Conservation (phyloP, 1,284 basidiomycete genomes). For the Meira nashicola region DNA sequence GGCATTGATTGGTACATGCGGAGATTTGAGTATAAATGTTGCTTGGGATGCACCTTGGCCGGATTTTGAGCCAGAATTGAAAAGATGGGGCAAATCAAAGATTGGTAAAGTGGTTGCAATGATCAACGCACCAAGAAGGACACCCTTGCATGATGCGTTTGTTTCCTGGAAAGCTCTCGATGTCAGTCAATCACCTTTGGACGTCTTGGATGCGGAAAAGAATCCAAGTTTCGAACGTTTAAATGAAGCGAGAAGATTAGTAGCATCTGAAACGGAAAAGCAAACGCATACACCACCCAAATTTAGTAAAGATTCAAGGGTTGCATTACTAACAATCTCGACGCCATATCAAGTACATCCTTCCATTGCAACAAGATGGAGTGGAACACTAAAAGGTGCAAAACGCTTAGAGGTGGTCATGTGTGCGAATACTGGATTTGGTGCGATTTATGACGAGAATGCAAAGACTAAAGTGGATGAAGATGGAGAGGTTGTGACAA, state of each 20-base stretch:
- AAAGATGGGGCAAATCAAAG: slow-evolving; percentile 34
- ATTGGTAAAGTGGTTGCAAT: slow-evolving; percentile 29
- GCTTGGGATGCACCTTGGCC: slow-evolving; percentile 36
- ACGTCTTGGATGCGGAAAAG: slow-evolving; percentile 22
- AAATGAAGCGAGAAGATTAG: slow-evolving; percentile 25
- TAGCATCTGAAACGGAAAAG: slow-evolving; percentile 28
- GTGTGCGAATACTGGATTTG: slow-evolving; percentile 37
- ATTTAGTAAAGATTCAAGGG: slow-evolving; percentile 34
- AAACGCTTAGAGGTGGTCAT: slow-evolving; percentile 37
- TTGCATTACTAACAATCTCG: slow-evolving; percentile 32
- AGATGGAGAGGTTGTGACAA: background rate
- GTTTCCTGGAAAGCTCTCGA: slow-evolving; percentile 16
- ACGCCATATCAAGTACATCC: slow-evolving; percentile 37
- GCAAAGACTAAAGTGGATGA: background rate
- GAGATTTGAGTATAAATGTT: slow-evolving; percentile 32
- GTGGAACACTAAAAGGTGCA: slow-evolving; percentile 26
- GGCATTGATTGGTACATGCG: slow-evolving; percentile 35
- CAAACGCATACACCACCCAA: slow-evolving; percentile 39
- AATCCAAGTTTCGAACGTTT: slow-evolving; percentile 23
- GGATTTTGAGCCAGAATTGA: slow-evolving; percentile 26
- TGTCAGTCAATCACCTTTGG: slow-evolving; percentile 19
- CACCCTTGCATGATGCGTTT: slow-evolving; percentile 6
- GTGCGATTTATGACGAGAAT: slow-evolving; percentile 2
- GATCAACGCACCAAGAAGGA: slow-evolving; percentile 23
- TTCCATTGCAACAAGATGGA: slow-evolving; percentile 36